Percentiles rank a stretch among this genome's conserved stretches.
These are phyloP conservation scores for Tillandsia fasciculata DNA, from an alignment of 176 grass and related monocot genomes.

Conservation along the genomic window DNA sequence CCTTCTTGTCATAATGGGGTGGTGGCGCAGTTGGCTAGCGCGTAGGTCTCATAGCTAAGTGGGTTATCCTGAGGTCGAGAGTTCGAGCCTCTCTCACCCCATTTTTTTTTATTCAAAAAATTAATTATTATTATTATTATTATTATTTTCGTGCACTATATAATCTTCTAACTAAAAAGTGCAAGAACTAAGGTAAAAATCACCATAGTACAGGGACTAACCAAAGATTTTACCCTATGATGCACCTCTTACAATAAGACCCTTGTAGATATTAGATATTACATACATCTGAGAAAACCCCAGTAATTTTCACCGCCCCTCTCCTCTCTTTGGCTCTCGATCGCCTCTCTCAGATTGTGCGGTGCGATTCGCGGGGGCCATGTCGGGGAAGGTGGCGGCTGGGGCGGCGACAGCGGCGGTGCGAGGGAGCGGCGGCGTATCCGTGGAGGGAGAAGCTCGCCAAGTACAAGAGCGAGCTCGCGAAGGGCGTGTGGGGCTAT, in stretches of 20 bases:
- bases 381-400: constrained; percentile 39
- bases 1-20: neutral
- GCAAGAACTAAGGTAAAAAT: no score
- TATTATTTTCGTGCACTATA: no score
- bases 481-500: constrained; percentile 74
- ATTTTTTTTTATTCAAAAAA: neutral
- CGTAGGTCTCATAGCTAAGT: constrained; percentile 62
- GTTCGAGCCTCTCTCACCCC: constrained; percentile 38
- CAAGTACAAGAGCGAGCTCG: constrained; percentile 51
- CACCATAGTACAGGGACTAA: no score
- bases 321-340: neutral
- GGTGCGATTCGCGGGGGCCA: constrained; percentile 5
- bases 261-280: neutral
- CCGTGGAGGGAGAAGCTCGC: constrained; percentile 61
- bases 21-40: constrained; percentile 71
- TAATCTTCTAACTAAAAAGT: no score
- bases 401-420: constrained; percentile 1
- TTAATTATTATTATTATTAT: no score
- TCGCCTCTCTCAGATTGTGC: no score
- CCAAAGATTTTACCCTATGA: neutral
- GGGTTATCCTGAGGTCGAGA: constrained; percentile 33
- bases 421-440: constrained; percentile 35
- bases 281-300: neutral
- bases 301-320: neutral
- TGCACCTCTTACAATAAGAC: neutral